Conservation (phyloP, 441 rosid species). For the Adansonia madagascariensis region DNA sequence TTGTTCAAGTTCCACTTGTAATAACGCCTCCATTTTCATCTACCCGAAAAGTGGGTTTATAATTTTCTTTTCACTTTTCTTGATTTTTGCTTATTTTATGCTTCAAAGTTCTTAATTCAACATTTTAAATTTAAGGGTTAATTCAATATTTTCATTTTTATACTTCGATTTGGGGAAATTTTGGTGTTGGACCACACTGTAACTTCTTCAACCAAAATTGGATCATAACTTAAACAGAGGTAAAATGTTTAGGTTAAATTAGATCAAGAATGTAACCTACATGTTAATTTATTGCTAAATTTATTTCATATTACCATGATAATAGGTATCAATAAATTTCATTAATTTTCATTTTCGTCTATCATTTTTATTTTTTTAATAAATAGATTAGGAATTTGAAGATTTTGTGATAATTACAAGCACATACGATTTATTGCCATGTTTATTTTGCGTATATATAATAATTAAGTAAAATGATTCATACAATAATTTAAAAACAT, state of each 20-base stretch:
- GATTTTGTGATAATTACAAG: too few species aligned
- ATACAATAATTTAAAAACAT: too few species aligned
- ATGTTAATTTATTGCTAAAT: not conserved
- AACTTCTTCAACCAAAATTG: not conserved
- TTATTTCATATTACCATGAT: too few species aligned
- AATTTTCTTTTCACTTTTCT: not conserved
- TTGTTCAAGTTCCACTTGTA: not conserved
- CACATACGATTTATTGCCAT: too few species aligned
- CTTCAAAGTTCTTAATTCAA: not conserved
- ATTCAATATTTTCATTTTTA: not conserved
- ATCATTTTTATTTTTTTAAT: too few species aligned
- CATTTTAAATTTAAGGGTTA: not conserved
- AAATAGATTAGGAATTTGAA: too few species aligned
- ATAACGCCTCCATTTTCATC: not conserved
- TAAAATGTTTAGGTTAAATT: too few species aligned
- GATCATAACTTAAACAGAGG: not conserved
- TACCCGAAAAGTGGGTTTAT: too few species aligned
- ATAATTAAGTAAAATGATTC: too few species aligned
- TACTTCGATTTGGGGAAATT: not conserved
- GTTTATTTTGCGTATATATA: too few species aligned
- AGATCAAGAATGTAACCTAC: not conserved
- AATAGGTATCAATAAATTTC: too few species aligned
- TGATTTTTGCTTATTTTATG: not conserved
- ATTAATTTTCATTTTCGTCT: too few species aligned
- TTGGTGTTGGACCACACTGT: not conserved